Conservation (phyloP, 208 protist species). For the Acanthamoeba lenticulata region DNA sequence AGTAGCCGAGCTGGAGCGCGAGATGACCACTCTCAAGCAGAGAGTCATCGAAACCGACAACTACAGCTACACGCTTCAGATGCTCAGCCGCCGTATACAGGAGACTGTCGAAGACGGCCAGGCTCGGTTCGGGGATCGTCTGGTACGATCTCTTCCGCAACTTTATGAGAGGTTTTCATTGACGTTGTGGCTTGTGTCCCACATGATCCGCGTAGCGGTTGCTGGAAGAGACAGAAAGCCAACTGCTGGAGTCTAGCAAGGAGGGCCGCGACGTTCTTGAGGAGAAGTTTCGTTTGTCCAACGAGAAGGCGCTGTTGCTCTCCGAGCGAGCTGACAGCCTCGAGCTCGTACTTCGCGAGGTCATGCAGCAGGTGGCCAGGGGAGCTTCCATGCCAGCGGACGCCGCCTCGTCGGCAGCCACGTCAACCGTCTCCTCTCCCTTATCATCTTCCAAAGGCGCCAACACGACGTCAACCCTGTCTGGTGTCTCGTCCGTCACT, state of each 20-base stretch:
- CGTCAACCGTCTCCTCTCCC: too few relatives aligned
- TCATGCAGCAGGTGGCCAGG: constrained; percentile 25
- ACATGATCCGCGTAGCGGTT: not conserved
- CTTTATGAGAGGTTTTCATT: too few relatives aligned
- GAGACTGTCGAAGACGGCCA: constrained; percentile 53
- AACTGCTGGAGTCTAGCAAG: constrained; percentile 2
- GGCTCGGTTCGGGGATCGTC: constrained; percentile 24
- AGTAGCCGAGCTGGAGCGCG: constrained; percentile 19
- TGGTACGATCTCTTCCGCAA: not conserved
- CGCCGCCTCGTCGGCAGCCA: too few relatives aligned
- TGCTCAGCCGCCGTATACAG: not conserved
- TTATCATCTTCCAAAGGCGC: too few relatives aligned
- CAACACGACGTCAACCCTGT: not conserved
- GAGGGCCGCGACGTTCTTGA: not conserved
- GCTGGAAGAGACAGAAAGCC: constrained; percentile 10
- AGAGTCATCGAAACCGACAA: not conserved
- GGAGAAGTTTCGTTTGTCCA: constrained; percentile 52
- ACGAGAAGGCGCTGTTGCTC: constrained; percentile 65
- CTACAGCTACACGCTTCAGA: constrained; percentile 3
- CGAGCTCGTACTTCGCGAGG: not conserved
- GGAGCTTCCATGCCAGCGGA: not conserved
- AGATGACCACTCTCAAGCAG: constrained; percentile 5
- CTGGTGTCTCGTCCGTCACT: too few relatives aligned
- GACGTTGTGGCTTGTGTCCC: too few relatives aligned
- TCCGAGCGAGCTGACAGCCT: constrained; percentile 44